Evolutionary conservation across 805 yeast genomes (phyloP).

Genomic region (Spathaspora girioi): DNA sequence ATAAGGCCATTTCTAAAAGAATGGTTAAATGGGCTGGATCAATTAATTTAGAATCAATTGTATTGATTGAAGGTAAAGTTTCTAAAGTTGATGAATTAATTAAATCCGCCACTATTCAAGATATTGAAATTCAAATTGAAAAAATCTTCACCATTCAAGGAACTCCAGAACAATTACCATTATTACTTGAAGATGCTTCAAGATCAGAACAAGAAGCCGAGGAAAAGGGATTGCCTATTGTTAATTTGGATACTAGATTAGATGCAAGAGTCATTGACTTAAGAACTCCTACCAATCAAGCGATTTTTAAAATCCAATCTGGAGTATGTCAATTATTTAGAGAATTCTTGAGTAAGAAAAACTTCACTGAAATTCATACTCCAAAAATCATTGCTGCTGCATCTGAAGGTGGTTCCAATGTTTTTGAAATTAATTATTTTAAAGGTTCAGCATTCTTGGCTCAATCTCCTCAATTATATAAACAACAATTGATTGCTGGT

Average conservation of each 20-base stretch:
- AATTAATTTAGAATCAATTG: conserved; percentile 85
- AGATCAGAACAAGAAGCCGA: conserved; percentile 94
- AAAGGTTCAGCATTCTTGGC: conserved; percentile 91
- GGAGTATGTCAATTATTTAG: conserved; percentile 87
- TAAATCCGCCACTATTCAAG: conserved; percentile 88
- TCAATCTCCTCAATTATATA: conserved; percentile 96
- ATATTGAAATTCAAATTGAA: conserved; percentile 75
- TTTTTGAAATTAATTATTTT: conserved; percentile 90
- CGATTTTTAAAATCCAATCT: conserved; percentile 89
- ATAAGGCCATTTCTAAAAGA: conserved; percentile 67
- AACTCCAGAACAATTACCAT: conserved; percentile 90
- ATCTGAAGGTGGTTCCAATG: conserved; percentile 97
- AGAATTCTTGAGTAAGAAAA: conserved; percentile 67
- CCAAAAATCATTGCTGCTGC: conserved; percentile 95
- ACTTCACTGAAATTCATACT: conserved; percentile 90
- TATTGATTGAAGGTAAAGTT: conserved; percentile 82
- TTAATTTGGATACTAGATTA: conserved; percentile 92
- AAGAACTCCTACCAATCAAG: conserved; percentile 96
- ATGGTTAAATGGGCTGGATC: conserved; percentile 95
- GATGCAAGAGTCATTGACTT: conserved; percentile 94
- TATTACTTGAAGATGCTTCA: conserved; percentile 93
- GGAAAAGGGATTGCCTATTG: conserved; percentile 86
- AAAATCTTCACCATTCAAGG: conserved; percentile 76
- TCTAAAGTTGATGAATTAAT: conserved; percentile 81
- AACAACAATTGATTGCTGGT: conserved; percentile 96